Conservation (phyloP, 108 stramenopile genomes). For the Aurantiochytrium sp. region DNA sequence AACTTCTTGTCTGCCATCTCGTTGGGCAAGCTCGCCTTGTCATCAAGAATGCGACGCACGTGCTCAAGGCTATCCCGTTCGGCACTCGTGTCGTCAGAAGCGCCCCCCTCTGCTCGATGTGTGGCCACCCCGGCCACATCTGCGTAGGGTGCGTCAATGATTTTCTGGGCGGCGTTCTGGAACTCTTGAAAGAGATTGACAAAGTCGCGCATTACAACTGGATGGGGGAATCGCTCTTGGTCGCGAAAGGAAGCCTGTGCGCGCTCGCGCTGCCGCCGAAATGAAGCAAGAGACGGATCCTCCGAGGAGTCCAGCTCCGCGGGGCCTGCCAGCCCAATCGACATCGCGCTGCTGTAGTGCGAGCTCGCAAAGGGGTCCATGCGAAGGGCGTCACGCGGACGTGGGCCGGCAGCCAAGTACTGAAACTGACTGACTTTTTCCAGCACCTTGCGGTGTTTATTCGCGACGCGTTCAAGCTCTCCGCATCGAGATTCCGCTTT, state of each 20-base stretch:
- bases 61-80: neutral
- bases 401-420: neutral
- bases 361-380: neutral
- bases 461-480: neutral
- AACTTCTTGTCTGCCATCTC: neutral
- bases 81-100: neutral
- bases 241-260: neutral
- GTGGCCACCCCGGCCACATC: neutral
- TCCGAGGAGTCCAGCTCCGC: neutral
- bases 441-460: neutral
- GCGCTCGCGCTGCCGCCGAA: neutral
- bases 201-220: slow-evolving; percentile 6
- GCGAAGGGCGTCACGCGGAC: neutral
- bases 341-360: neutral
- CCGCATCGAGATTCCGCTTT: no score
- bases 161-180: neutral
- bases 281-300: neutral
- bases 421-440: neutral
- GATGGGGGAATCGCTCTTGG: neutral
- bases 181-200: slow-evolving; percentile 14
- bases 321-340: neutral
- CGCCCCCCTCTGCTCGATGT: neutral
- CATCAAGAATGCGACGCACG: neutral
- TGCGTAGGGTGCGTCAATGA: neutral
- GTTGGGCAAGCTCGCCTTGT: neutral